These are phyloP conservation scores for Hypoxylon subgilvum DNA, from an alignment of 495 filamentous ascomycete species.

Conservation along the genomic window DNA sequence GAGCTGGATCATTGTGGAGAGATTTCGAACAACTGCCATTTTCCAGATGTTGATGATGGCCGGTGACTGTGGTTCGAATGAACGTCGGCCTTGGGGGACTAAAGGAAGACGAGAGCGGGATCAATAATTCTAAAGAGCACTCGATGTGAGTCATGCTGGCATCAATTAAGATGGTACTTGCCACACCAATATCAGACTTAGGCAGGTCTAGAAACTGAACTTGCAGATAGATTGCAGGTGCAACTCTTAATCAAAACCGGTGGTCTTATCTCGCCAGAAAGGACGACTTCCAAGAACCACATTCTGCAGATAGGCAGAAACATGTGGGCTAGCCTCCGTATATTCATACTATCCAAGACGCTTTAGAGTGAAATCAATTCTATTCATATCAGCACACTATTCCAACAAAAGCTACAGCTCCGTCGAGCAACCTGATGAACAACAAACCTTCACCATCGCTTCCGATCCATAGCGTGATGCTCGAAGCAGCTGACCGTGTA, in stretches of 20 bases:
- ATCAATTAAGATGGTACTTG: too few relatives aligned
- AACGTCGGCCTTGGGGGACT: not conserved
- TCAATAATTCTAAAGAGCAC: not conserved
- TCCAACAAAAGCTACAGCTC: not conserved
- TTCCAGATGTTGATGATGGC: not conserved
- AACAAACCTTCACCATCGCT: not conserved
- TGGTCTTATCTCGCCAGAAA: too few relatives aligned
- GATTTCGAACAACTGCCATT: not conserved
- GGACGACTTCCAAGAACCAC: too few relatives aligned
- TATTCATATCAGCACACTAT: not conserved
- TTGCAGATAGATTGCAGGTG: too few relatives aligned
- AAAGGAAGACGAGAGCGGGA: not conserved
- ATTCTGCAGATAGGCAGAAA: too few relatives aligned
- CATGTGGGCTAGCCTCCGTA: too few relatives aligned
- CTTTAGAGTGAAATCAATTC: not conserved
- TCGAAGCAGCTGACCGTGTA: not conserved
- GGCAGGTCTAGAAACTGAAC: too few relatives aligned
- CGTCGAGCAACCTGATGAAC: not conserved
- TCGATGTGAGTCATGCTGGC: too few relatives aligned
- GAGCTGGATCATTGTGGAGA: not conserved
- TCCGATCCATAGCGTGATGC: not conserved
- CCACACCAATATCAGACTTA: too few relatives aligned
- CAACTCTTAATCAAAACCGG: too few relatives aligned
- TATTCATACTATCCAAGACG: too few relatives aligned
- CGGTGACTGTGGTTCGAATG: not conserved